Conservation (phyloP, 2,329 filamentous ascomycete species). For the Calonectria leucothoes region DNA sequence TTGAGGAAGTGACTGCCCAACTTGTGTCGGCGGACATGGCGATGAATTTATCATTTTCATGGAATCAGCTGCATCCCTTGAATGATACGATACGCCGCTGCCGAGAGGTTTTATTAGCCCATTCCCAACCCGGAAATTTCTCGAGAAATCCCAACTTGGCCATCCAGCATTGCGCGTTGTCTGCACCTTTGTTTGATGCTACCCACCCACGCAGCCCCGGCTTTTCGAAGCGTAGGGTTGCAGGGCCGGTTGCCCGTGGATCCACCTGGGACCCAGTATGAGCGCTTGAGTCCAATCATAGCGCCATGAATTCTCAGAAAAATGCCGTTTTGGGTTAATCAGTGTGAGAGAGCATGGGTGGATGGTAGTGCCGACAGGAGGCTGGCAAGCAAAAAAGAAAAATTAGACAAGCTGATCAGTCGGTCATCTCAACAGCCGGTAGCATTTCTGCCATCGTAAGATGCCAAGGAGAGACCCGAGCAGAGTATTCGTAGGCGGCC, state of each 20-base stretch:
- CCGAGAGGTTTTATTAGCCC: too few relatives aligned
- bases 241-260: background rate
- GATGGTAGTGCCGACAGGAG: background rate
- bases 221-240: background rate
- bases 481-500: too few relatives aligned
- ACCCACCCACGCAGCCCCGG: background rate
- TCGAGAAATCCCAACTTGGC: constrained; percentile 4
- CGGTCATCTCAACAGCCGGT: too few relatives aligned
- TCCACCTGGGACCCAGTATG: background rate
- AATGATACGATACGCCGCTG: background rate
- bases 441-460: too few relatives aligned
- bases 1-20: background rate
- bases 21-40: background rate
- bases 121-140: constrained; percentile 14
- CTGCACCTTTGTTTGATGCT: background rate
- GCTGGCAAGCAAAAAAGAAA: background rate
- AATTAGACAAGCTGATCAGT: too few relatives aligned
- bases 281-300: background rate
- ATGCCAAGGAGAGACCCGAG: too few relatives aligned
- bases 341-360: background rate
- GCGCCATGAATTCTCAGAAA: constrained; percentile 4
- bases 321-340: constrained; percentile 6
- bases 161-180: background rate
- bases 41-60: background rate
- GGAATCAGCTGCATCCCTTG: background rate